Percentiles rank a stretch among this genome's conserved stretches.
Conservation (phyloP, 2,329 filamentous ascomycete genomes). For the Mycocentrospora acerina region DNA sequence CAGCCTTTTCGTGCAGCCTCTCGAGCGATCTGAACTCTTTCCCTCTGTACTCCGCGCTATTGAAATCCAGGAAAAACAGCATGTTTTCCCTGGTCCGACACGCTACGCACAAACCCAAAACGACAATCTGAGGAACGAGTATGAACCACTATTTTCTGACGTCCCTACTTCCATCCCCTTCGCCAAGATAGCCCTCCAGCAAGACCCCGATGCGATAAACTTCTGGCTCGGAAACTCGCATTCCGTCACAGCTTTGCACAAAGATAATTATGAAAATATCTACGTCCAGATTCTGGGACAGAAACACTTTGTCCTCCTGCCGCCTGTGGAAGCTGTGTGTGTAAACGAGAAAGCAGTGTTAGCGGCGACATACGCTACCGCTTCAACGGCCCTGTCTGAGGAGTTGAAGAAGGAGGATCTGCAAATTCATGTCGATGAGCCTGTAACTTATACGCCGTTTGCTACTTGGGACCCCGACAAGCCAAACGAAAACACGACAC, state of each 20-base stretch:
- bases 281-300: constrained; percentile 73
- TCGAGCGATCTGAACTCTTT: constrained; percentile 67
- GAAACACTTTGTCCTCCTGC: constrained; percentile 75
- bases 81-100: constrained; percentile 8
- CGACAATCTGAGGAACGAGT: constrained; percentile 77
- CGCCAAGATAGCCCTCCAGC: constrained; percentile 68
- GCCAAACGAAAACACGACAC: constrained; percentile 49
- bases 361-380: constrained; percentile 59
- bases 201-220: constrained; percentile 73
- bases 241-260: constrained; percentile 72
- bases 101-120: constrained; percentile 79
- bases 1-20: constrained; percentile 67
- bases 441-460: constrained; percentile 60
- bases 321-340: constrained; percentile 69
- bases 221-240: constrained; percentile 75
- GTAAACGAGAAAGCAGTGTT: constrained; percentile 64
- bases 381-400: constrained; percentile 15
- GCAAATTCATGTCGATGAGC: constrained; percentile 35
- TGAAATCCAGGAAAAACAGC: constrained; percentile 53
- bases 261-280: constrained; percentile 83
- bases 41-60: constrained; percentile 63
- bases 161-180: constrained; percentile 68
- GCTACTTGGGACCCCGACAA: constrained; percentile 73
- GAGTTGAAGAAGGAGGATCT: constrained; percentile 17
- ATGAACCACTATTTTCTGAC: constrained; percentile 61